Evolutionary conservation across 176 grass and related monocot genomes (phyloP).

Genomic region (Stipa capillata): DNA sequence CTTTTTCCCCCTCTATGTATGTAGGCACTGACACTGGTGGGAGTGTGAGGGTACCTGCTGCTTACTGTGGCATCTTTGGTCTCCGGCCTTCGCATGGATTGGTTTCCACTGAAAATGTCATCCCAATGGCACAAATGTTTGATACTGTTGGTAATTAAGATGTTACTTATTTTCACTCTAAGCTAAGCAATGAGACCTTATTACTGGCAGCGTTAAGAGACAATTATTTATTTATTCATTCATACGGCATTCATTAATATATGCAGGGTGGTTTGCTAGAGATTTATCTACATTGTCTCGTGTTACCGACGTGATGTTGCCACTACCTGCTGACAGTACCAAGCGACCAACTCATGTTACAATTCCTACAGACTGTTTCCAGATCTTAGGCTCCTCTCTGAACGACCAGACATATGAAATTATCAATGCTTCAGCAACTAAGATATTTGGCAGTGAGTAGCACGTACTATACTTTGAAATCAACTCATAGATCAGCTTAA

Average conservation of each 20-base stretch:
- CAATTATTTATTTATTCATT: background rate
- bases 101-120: constrained; percentile 38
- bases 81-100: constrained; percentile 74
- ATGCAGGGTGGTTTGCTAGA: constrained; percentile 78
- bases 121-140: constrained; percentile 77
- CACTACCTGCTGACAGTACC: constrained; percentile 21
- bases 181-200: background rate
- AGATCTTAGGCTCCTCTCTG: constrained; percentile 45
- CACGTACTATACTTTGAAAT: background rate
- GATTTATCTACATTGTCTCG: constrained; percentile 47
- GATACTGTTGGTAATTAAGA: constrained; percentile 67
- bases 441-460: constrained; percentile 60
- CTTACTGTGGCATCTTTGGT: constrained; percentile 84
- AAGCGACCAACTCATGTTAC: constrained; percentile 34
- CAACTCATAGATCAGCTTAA: background rate
- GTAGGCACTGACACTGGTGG: constrained; percentile 84
- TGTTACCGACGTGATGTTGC: constrained; percentile 45
- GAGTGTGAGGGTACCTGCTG: constrained; percentile 81
- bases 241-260: background rate
- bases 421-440: constrained; percentile 42
- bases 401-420: constrained; percentile 54
- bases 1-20: background rate
- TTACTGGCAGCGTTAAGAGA: background rate
- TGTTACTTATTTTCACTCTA: background rate
- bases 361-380: constrained; percentile 70